phyloP scores from a whole-genome alignment of 108 stramenopile species.

The Cylindrotheca fusiformis region DNA sequence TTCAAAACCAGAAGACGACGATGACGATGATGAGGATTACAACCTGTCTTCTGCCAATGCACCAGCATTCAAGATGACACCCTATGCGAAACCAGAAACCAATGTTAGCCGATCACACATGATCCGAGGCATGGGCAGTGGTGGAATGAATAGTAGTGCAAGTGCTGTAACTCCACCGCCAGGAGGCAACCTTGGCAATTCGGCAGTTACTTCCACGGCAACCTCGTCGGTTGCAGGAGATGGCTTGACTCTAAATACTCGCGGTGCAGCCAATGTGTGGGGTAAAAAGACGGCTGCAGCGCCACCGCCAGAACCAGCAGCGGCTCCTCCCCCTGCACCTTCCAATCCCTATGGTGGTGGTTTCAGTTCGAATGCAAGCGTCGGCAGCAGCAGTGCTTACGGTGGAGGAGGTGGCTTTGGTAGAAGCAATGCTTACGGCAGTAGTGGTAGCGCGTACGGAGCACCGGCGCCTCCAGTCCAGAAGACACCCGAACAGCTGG shows the following conservation, averaged over 20 bases:
- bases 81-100: constrained; percentile 88
- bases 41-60: constrained; percentile 24
- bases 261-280: constrained; percentile 86
- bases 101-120: constrained; percentile 29
- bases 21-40: constrained; percentile 80
- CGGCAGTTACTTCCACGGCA: constrained; percentile 13
- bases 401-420: constrained; percentile 23
- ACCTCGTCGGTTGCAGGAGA: constrained; percentile 11
- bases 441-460: constrained; percentile 17
- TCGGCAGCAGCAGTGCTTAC: constrained; percentile 1
- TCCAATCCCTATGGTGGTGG: not conserved
- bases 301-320: constrained; percentile 30
- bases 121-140: constrained; percentile 55
- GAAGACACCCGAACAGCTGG: constrained; percentile 81
- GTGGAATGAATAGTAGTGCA: constrained; percentile 31
- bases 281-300: constrained; percentile 57
- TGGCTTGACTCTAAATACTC: constrained; percentile 57
- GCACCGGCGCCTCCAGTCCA: constrained; percentile 37
- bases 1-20: constrained; percentile 79
- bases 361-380: constrained; percentile 1
- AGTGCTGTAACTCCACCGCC: constrained; percentile 44
- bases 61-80: constrained; percentile 84
- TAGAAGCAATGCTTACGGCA: constrained; percentile 48
- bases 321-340: constrained; percentile 24
- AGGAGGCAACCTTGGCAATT: constrained; percentile 29